Base-by-base conservation (phyloP, 2,329 filamentous ascomycete species). In the Xylaria arbuscula region DNA sequence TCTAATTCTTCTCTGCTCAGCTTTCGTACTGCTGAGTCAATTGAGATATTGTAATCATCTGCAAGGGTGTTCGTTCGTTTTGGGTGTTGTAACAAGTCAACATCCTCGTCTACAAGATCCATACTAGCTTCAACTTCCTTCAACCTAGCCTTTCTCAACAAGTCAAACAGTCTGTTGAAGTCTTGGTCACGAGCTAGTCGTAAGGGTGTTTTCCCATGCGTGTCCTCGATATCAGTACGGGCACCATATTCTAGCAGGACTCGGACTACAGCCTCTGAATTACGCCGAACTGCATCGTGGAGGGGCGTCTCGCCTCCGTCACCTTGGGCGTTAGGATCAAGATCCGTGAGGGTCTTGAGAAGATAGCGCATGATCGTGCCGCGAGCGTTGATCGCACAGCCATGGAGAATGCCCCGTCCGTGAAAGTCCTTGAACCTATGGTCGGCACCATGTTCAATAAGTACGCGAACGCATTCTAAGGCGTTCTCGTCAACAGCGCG, bases 311-410 rank as follows among this genome's bases (percentile, higher is more conserved):
- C 45, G n/a, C 45, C 45, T 6, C 45, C 45, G 19, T 47, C 45
- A 10, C 45, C 45, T n/a, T 47, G 45, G 7, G 45, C 45, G n/a
- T 47, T 47, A 10, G 45, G 45, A 47, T 47, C 45, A 19, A 47
- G 7, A 22, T 47, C 45, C 45, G 8, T 47, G 45, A 47, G 45
- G 7, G n/a, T 47, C n/a, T 47, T 47, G 8, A 47, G 17, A 10
- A 47, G 45, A 47, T 47, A 47, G 17, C 45, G 45, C 45, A 47
- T 47, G 45, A 47, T 47, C n/a, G 45, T 47, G 45, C 45, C 45
- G 17, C 45, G 45, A 47, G 45, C 45, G 45, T 47, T 47, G 19
- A 47, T 47, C n/a, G 45, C 45, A 47, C 45, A 47, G n/a, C 45
- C 45, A 47, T 47, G 45, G n/a, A 47, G 45, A 47, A 47, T 47